Evolutionary conservation across 306 rosid species (phyloP).

Genomic region (Argentina anserina): DNA sequence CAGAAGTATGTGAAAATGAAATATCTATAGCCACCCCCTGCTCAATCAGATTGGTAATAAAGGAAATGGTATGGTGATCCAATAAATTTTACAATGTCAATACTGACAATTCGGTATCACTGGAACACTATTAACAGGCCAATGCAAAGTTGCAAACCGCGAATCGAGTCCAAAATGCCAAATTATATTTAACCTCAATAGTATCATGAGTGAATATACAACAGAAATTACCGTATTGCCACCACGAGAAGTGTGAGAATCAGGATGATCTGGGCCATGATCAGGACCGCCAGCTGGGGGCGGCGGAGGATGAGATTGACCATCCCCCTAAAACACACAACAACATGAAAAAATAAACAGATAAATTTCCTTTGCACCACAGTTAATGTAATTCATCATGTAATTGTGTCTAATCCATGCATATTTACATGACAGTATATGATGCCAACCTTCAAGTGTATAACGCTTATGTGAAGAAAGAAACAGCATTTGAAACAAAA

Average conservation of each 20-base stretch:
- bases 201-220: background rate
- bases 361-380: slow-evolving; percentile 1
- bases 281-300: slow-evolving; percentile 42
- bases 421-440: background rate
- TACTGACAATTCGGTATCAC: background rate
- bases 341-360: background rate
- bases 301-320: slow-evolving; percentile 38
- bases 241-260: slow-evolving; percentile 32
- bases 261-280: slow-evolving; percentile 41
- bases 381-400: background rate
- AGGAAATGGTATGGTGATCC: background rate
- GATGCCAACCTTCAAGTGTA: background rate
- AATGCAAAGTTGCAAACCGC: background rate
- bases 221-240: slow-evolving; percentile 56
- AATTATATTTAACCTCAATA: background rate
- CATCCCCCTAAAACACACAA: slow-evolving; percentile 51
- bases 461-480: background rate
- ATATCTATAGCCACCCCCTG: background rate
- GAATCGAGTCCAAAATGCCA: background rate
- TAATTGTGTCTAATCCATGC: background rate
- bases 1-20: background rate
- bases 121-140: background rate
- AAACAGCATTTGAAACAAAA: background rate
- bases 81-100: background rate
- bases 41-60: background rate